These are phyloP conservation scores for Aquanectria penicillioides DNA, from an alignment of 2,329 filamentous ascomycete genomes.

Conservation along the genomic window DNA sequence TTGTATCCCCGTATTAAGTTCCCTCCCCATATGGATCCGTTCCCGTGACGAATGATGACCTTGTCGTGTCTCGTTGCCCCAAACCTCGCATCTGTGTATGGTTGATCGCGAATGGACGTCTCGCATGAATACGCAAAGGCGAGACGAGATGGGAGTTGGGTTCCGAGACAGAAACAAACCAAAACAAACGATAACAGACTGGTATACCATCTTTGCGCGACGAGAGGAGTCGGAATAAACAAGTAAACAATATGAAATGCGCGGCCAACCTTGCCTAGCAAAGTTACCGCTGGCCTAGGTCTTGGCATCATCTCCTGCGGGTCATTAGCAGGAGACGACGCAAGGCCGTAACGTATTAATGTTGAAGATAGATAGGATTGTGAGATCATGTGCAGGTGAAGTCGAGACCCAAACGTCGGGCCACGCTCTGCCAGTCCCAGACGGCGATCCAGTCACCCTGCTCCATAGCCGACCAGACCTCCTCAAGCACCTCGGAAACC, in stretches of 20 bases:
- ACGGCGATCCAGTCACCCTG: slow-evolving; percentile 65
- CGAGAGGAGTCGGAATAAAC: background rate
- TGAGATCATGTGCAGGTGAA: slow-evolving; percentile 61
- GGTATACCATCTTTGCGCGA: slow-evolving; percentile 22
- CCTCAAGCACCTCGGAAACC: slow-evolving; percentile 63
- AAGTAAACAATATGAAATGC: slow-evolving; percentile 24
- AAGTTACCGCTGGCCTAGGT: background rate
- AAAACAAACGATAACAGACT: slow-evolving; percentile 23
- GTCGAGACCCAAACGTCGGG: slow-evolving; percentile 62
- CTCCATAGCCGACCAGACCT: slow-evolving; percentile 69
- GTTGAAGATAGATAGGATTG: slow-evolving; percentile 23
- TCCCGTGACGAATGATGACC: background rate
- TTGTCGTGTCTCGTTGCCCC: slow-evolving; percentile 3
- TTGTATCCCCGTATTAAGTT: slow-evolving; percentile 9
- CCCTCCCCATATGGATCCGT: background rate
- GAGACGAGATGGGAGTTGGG: slow-evolving; percentile 1
- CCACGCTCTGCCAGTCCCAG: slow-evolving; percentile 73
- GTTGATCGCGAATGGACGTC: background rate
- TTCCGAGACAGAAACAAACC: slow-evolving; percentile 5
- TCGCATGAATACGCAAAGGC: background rate
- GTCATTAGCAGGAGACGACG: slow-evolving; percentile 11
- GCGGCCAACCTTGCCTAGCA: slow-evolving; percentile 1
- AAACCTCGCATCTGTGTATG: slow-evolving; percentile 8
- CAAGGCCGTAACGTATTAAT: slow-evolving; percentile 22
- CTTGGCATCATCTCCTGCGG: background rate